Evolutionary conservation across 2,329 filamentous ascomycete genomes (phyloP), one percentile per base, ranked within the genome.

Genomic region (Berkeleyomyces rouxiae): DNA sequence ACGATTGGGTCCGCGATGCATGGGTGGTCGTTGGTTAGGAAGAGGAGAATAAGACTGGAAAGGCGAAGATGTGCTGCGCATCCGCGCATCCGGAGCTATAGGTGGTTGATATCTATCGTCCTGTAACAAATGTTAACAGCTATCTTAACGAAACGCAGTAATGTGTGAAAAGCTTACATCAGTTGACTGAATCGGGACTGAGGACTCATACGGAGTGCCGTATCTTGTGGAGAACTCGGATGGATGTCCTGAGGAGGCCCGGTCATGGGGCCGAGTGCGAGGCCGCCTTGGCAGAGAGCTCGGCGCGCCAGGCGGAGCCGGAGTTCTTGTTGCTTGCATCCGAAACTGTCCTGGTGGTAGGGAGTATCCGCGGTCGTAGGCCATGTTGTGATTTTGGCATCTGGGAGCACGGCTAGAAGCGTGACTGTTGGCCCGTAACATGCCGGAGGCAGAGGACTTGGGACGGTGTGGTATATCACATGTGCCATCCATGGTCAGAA

Each of bases 321-420:
- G 51, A 7, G 59, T 58, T 43, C 53, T 42, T n/a, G 58, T 44
- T 37, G 58, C 43, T 42, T 36, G 37, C n/a, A 36, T 43, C 3
- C 53, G 39, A 33, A 64, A 13, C 31, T 64, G 58, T 23, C 58
- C 46, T n/a, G 58, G 62, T n/a, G 58, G n/a, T 46, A 42, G 40
- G 3, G 51, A 44, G 44, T 61, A 64, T 3, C 51, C 51, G 3
- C 58, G 33, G 40, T 61, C 37, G 4, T 47, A 42, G 33, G 33
- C 43, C 9, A 58, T 44, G 16, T 39, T 58, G 10, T 13, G 39
- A 23, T 16, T 43, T n/a, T 51, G 23, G 2, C 42, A 11, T 36
- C 31, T 49, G 33, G 59, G 47, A 11, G 42, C 62, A 44, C 47
- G 58, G 36, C 62, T 64, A n/a, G 62, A 64, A 46, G 62, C 33